Evolutionary conservation across 345 rosid species (phyloP), one percentile per base, ranked within the genome.

Genomic region (Salix suchowensis): DNA sequence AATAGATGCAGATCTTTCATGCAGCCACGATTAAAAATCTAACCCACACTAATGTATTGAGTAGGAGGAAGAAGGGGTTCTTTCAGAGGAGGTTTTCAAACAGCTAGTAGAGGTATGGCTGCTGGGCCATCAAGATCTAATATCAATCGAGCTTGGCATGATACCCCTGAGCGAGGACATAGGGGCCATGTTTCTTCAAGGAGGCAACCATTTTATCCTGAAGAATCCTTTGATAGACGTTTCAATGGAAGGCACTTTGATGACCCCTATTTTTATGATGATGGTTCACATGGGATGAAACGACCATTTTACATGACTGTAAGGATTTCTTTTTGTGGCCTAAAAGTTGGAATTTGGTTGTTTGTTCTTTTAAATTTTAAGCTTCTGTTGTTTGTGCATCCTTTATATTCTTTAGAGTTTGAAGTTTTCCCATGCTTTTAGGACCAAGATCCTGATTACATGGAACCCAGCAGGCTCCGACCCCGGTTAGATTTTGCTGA

Each of bases 401-500:
- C 40, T 10, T 67, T 58, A 15, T 70, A 70, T 70, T 62, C 64
- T 1, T n/a, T 37, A 9, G 55, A 11, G 30, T 23, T 67, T 55
- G 13, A 66, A 52, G 14, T 55, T 73, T 69, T 37, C 46, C 78
- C 66, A 36, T 79, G 75, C 65, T 52, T 74, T 37, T 77, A 88
- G 93, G 88, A 88, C 76, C 86, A 77, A 65, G 85, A 82, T 70
- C 75, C 86, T 72, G 89, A 89, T 73, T 84, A 84, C 75, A 42
- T 79, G 75, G 91, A 83, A 77, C 88, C 88, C 14, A 79, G 82
- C 42, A 84, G 89, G 79, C 19, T 71, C 50, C 77, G 86, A 5
- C 87, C 84, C 30, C 86, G 88, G 65, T 70, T 86, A 69, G 89
- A 85, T 81, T 85, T 85, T 71, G 14, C 70, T 62, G 88, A 84